phyloP scores from a whole-genome alignment of 2,329 filamentous ascomycete genomes.

The Fusarium xylarioides region DNA sequence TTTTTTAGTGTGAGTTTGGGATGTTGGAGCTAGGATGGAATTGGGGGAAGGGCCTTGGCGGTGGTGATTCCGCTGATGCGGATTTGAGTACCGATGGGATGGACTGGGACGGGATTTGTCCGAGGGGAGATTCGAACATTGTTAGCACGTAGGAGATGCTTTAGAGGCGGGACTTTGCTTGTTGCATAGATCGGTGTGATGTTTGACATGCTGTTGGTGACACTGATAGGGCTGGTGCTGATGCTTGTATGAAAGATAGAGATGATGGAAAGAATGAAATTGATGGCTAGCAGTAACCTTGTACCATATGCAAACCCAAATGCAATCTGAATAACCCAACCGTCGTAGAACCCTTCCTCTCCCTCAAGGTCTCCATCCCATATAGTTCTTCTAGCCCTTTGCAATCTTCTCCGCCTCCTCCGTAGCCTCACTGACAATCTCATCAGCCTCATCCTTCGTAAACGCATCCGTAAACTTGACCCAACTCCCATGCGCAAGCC shows the following conservation, averaged over 20 bases:
- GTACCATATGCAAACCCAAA: neutral
- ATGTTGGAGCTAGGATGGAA: neutral
- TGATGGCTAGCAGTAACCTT: neutral
- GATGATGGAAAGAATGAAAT: neutral
- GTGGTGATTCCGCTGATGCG: neutral
- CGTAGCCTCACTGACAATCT: slow-evolving; percentile 28
- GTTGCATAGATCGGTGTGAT: neutral
- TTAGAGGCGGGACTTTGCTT: neutral
- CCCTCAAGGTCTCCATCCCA: neutral
- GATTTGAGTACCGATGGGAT: neutral
- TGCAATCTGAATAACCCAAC: neutral
- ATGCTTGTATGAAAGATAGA: neutral
- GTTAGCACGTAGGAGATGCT: neutral
- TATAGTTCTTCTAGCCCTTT: neutral
- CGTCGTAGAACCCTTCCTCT: fast-evolving
- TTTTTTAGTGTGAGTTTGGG: neutral
- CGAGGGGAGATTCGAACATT: neutral
- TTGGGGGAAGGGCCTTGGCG: neutral
- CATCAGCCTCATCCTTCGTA: slow-evolving; percentile 28
- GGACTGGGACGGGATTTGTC: neutral
- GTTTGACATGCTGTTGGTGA: neutral
- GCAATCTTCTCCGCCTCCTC: slow-evolving; percentile 33
- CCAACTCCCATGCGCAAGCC: slow-evolving; percentile 32
- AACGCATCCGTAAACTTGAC: slow-evolving; percentile 36
- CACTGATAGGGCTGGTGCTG: neutral